Percentiles rank a stretch among this genome's conserved stretches.
Conservation (phyloP, 23 red algal species). For the Cyanidium caldarium region DNA sequence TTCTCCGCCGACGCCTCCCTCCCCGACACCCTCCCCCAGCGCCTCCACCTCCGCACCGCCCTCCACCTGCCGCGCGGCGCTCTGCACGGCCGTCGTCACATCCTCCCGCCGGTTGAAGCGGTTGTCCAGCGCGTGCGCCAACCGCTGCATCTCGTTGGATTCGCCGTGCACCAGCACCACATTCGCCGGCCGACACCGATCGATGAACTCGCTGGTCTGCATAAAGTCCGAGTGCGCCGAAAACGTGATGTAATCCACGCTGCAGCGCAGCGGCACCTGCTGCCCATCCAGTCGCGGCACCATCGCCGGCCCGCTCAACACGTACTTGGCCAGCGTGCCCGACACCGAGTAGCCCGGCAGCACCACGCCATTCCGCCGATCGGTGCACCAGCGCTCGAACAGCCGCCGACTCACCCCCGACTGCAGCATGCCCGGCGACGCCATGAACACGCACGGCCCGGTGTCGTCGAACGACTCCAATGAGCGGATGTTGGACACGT, state of each 20-base stretch:
- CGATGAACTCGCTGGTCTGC: constrained; percentile 83
- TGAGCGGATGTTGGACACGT: constrained; percentile 65
- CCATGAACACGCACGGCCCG: constrained; percentile 98
- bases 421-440: constrained; percentile 97
- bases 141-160: constrained; percentile 72
- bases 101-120: constrained; percentile 52
- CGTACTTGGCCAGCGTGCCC: constrained; percentile 90
- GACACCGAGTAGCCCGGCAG: constrained; percentile 90
- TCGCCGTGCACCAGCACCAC: constrained; percentile 87
- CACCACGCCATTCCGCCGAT: constrained; percentile 67
- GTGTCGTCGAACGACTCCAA: constrained; percentile 69
- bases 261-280: constrained; percentile 67
- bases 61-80: too few relatives aligned
- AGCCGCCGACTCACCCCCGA: constrained; percentile 68
- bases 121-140: constrained; percentile 54
- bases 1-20: neutral
- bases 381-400: constrained; percentile 92
- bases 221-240: constrained; percentile 96
- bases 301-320: constrained; percentile 61
- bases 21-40: too few relatives aligned
- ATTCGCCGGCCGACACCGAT: constrained; percentile 52
- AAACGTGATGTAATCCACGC: constrained; percentile 90
- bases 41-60: too few relatives aligned
- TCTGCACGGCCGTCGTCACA: too few relatives aligned
- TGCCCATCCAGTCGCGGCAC: constrained; percentile 74